phyloP scores from a whole-genome alignment of 208 protist genomes.

The Blastocrithidia nonstop region DNA sequence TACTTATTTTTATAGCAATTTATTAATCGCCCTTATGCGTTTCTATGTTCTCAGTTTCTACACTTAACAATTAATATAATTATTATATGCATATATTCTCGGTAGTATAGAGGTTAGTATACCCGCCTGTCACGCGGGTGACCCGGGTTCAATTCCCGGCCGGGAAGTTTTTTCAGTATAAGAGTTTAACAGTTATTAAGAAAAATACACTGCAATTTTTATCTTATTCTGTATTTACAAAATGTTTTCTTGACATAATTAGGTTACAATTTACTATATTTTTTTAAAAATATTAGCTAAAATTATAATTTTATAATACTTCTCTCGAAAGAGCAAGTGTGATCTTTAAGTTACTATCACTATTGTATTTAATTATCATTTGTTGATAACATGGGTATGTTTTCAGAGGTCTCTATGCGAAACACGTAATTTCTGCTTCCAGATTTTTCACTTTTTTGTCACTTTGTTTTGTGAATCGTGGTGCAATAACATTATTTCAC shows the following conservation, averaged over 20 bases:
- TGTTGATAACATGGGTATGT: slow-evolving; percentile 64
- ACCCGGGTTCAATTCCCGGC: no score
- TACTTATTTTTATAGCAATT: no score
- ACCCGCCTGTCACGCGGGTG: background rate
- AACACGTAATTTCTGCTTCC: slow-evolving; percentile 43
- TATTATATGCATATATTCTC: no score
- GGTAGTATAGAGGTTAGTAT: background rate
- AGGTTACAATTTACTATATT: background rate
- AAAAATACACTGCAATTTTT: background rate
- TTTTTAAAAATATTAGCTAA: background rate
- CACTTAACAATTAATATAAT: no score
- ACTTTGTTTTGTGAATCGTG: background rate
- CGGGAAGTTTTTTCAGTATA: background rate
- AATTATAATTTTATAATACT: slow-evolving; percentile 18
- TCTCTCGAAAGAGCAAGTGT: slow-evolving; percentile 46
- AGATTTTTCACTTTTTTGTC: slow-evolving; percentile 11
- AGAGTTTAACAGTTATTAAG: background rate
- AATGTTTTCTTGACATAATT: background rate
- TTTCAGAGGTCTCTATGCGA: slow-evolving; percentile 56
- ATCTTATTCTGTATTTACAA: background rate
- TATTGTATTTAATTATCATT: slow-evolving; percentile 34
- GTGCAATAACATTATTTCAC: background rate
- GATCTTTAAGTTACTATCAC: slow-evolving; percentile 20
- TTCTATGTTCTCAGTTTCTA: no score
- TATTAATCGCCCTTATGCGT: no score